Evolutionary conservation across 176 grass and related monocot genomes (phyloP), one percentile per base, ranked within the genome.

Genomic region (Puya raimondii): DNA sequence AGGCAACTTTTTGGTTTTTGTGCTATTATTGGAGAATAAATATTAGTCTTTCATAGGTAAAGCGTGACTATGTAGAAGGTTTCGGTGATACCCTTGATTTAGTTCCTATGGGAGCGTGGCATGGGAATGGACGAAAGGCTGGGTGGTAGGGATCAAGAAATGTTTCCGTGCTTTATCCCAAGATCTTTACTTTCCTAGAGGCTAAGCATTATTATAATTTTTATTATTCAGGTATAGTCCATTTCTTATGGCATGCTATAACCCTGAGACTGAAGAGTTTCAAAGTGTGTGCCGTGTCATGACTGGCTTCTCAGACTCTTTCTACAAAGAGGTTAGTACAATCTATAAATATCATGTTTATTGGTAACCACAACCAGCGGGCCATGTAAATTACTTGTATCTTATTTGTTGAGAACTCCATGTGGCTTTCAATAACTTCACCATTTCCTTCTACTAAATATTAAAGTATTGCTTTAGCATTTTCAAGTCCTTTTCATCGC

Each of bases 201-300:
- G 68, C 53, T 73, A 14, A 78, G 33, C 21, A 9, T 17, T 77
- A 50, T 78, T 73, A 67, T 48, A 12, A 15, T 33, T 57, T 13
- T 29, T 10, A 61, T 54, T 64, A 47, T 79, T 76, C 81, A 99
- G 89, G 94, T 90, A 86, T 75, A 99, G 94, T 29, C 94, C 94
- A 74, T 93, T 90, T 83, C 89, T 99, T 74, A 84, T 99, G 94
- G 89, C 94, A 78, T 99, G 89, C 82, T 93, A 99, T 61, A 99
- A 99, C 71, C 87, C 89, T 66, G 94, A 90, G 64, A 71, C 74
- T 68, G 94, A 93, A 86, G 94, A 90, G 52, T 99, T 85, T 73
- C 94, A 93, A 76, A 99, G 94, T 70, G 84, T 93, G 14, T 93
- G 94, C 22, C 94, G 87, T 79, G 94, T 93, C 51, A 99, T 99